Evolutionary conservation across 495 filamentous ascomycete species (phyloP), one percentile per base, ranked within the genome.

Genomic region (Cercophora newfieldiana): DNA sequence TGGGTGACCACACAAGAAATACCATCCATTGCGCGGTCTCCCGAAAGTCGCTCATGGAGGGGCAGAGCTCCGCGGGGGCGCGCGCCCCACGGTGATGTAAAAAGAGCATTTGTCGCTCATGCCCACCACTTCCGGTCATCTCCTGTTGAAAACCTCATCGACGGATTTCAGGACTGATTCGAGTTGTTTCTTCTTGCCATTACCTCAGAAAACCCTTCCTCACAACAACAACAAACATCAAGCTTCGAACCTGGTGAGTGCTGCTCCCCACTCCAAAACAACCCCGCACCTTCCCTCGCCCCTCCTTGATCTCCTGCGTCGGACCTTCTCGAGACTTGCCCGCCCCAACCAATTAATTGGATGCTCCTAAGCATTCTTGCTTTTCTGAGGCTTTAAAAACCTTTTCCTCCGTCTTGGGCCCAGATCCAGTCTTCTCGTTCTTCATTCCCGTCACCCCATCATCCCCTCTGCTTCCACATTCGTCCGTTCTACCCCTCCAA

Each of bases 51-150:
- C 72, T 26, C 72, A 70, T 66, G 22, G 19, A 24, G 44, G 1
- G 49, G 50, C 51, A 63, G 66, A 55, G n/a, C 12, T 2, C 19
- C n/a, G 58, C 33, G 50, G 22, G 22, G n/a, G 37, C 37, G 37
- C 30, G 30, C 37, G 22, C 30, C 44, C 58, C 24, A 60, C 55
- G 25, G 49, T 66, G 4, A 54, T 29, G 18, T 59, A 29, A 59
- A 21, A 59, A 69, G 47, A 68, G 22, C 72, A 75, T 73, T 72
- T 78, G 66, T 73, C 69, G 72, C 73, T 73, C 74, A 72, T 74
- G 72, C 75, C 72, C 70, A 70, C 63, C 57, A 61, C 63, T 57
- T 25, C 37, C 58, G 47, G 29, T 33, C 69, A 59, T 64, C 65
- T 47, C 60, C 60, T 60, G 48, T 66, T 66, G 29, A 37, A 54